A percentile compares a stretch with the other conserved stretches of the same genome.
These are phyloP conservation scores for Moesziomyces sp. DNA, from an alignment of 1,284 basidiomycete species.

Conservation along the genomic window DNA sequence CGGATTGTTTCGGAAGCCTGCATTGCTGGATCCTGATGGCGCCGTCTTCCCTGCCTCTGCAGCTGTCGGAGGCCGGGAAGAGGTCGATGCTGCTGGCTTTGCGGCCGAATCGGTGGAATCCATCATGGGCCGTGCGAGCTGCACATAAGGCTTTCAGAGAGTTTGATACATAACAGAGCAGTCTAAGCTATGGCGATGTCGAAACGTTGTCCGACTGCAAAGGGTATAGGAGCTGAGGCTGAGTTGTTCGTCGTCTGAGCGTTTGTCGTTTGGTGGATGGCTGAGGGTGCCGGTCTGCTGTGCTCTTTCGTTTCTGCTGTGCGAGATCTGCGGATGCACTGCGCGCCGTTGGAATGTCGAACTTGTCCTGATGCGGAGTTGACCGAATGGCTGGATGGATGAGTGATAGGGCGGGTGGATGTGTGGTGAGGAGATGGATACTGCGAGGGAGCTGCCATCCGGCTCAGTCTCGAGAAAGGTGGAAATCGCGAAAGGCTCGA, in stretches of 20 bases:
- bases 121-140: neutral
- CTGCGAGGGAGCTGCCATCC: neutral
- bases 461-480: constrained; percentile 18
- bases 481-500: constrained; percentile 15
- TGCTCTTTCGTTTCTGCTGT: too few relatives aligned
- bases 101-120: constrained; percentile 9
- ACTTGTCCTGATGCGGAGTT: too few relatives aligned
- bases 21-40: constrained; percentile 6
- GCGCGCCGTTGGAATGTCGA: too few relatives aligned
- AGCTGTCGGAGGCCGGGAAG: neutral
- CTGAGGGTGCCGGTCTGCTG: too few relatives aligned
- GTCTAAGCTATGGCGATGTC: too few relatives aligned
- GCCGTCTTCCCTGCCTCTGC: constrained; percentile 3
- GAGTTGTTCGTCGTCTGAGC: too few relatives aligned
- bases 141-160: neutral
- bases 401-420: neutral
- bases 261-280: too few relatives aligned
- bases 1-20: neutral
- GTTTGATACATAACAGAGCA: constrained; percentile 3
- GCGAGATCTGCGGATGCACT: too few relatives aligned
- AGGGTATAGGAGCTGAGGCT: too few relatives aligned
- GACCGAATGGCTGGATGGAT: too few relatives aligned
- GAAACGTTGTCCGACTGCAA: too few relatives aligned
- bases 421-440: constrained; percentile 12
- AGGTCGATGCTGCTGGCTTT: constrained; percentile 1